Evolutionary conservation across 1,284 basidiomycete genomes (phyloP).

Genomic region (Takashimella koratensis): DNA sequence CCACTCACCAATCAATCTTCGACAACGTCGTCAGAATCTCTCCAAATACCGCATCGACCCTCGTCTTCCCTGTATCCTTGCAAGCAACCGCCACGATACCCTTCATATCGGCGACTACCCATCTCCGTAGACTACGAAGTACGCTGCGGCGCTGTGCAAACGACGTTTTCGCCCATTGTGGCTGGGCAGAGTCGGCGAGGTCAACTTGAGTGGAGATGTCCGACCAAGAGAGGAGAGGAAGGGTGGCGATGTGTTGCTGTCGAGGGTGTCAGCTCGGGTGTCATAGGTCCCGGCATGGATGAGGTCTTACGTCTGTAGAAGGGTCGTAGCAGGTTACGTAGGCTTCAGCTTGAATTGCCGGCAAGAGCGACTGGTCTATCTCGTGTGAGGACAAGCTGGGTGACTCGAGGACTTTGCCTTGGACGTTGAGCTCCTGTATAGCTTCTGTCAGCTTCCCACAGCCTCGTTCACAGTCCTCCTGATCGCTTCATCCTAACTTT

Average conservation of each 20-base stretch:
- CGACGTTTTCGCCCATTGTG: conserved; percentile 64
- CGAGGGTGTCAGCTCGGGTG: conserved; percentile 48
- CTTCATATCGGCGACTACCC: conserved; percentile 76
- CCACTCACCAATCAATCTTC: conserved; percentile 65
- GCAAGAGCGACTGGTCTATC: conserved; percentile 59
- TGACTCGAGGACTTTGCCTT: conserved; percentile 50
- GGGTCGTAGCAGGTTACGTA: conserved; percentile 91
- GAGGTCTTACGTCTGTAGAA: conserved; percentile 68
- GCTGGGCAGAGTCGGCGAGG: conserved; percentile 65
- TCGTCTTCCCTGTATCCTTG: conserved; percentile 94
- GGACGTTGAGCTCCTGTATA: conserved; percentile 54
- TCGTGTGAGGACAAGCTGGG: conserved; percentile 59
- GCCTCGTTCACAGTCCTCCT: too few species aligned
- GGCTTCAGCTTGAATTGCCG: conserved; percentile 50
- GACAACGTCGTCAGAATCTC: conserved; percentile 85
- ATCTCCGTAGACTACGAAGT: conserved; percentile 77
- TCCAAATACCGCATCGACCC: conserved; percentile 82
- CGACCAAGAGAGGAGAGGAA: conserved; percentile 60
- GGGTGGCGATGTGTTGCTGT: conserved; percentile 42
- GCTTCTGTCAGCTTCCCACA: conserved; percentile 51
- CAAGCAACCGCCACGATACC: conserved; percentile 82
- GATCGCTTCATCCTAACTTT: too few species aligned
- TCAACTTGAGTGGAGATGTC: conserved; percentile 70
- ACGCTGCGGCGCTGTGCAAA: conserved; percentile 76
- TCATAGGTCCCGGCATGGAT: conserved; percentile 49